Evolutionary conservation across 768 basidiomycete genomes (phyloP).

Genomic region (Trametes cinnabarina): DNA sequence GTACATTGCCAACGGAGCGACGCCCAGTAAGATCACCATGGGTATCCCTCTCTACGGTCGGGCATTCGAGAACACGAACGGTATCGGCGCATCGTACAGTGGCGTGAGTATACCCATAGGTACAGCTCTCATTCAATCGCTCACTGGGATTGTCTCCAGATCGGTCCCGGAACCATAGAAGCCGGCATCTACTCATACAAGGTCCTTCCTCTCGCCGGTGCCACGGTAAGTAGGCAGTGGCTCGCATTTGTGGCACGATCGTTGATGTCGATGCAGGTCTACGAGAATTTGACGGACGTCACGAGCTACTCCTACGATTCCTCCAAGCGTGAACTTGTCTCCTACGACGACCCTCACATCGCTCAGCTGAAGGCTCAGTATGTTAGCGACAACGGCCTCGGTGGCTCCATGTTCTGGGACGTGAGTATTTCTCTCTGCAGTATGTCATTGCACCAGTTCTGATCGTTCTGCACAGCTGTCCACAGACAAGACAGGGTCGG

Average conservation of each 20-base stretch:
- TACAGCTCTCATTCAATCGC: neutral
- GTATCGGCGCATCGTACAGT: constrained; percentile 64
- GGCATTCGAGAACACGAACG: constrained; percentile 68
- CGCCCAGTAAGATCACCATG: constrained; percentile 61
- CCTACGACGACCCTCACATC: constrained; percentile 74
- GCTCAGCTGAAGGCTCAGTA: constrained; percentile 67
- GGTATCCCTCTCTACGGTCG: constrained; percentile 83
- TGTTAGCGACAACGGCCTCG: constrained; percentile 56
- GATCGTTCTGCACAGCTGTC: constrained; percentile 38
- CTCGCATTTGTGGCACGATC: neutral
- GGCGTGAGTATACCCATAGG: constrained; percentile 46
- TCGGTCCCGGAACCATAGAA: constrained; percentile 70
- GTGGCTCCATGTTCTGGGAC: constrained; percentile 76
- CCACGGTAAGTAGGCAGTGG: constrained; percentile 3
- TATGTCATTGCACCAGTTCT: neutral
- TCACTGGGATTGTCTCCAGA: constrained; percentile 33
- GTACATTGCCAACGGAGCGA: constrained; percentile 61
- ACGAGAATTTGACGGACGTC: constrained; percentile 67
- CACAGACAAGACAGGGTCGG: constrained; percentile 55
- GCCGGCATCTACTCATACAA: constrained; percentile 79
- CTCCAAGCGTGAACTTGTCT: constrained; percentile 63
- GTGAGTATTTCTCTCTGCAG: constrained; percentile 22
- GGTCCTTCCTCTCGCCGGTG: constrained; percentile 52
- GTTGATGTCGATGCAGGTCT: constrained; percentile 37
- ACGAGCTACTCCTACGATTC: constrained; percentile 77